Conservation (phyloP, 2,329 filamentous ascomycete species). For the Aspergillus fumigatus region DNA sequence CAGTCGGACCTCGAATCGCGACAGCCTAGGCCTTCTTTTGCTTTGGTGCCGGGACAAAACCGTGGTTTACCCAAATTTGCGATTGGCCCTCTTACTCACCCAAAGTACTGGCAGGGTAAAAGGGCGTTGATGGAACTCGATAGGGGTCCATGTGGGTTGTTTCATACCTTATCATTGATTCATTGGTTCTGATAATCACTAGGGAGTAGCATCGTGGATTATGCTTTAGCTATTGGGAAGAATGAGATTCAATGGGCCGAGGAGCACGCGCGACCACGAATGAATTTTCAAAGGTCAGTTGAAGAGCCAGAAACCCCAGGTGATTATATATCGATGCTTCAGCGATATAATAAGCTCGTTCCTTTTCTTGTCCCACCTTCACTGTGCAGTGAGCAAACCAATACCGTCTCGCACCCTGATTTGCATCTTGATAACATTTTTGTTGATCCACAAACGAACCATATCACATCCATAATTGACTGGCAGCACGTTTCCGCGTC, state of each 20-base stretch:
- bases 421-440: slow-evolving; percentile 7
- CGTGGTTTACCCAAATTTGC: slow-evolving; percentile 2
- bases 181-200: background rate
- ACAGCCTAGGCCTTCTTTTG: background rate
- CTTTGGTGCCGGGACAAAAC: background rate
- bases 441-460: slow-evolving; percentile 2
- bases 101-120: slow-evolving; percentile 7
- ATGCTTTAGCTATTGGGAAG: slow-evolving; percentile 7
- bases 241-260: slow-evolving; percentile 13
- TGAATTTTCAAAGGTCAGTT: slow-evolving; percentile 12
- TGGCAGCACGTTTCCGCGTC: slow-evolving; percentile 13
- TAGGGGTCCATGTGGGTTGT: slow-evolving; percentile 13
- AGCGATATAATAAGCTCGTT: background rate
- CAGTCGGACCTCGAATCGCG: slow-evolving; percentile 8
- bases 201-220: slow-evolving; percentile 9
- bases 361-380: background rate
- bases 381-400: background rate
- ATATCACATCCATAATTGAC: slow-evolving; percentile 10
- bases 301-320: slow-evolving; percentile 1
- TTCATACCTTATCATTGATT: background rate
- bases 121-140: slow-evolving; percentile 6
- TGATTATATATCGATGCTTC: background rate
- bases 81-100: slow-evolving; percentile 10
- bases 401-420: slow-evolving; percentile 2
- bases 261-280: slow-evolving; percentile 9